These are phyloP conservation scores for Penicillium freii DNA, from an alignment of 2,329 filamentous ascomycete genomes.

Conservation along the genomic window DNA sequence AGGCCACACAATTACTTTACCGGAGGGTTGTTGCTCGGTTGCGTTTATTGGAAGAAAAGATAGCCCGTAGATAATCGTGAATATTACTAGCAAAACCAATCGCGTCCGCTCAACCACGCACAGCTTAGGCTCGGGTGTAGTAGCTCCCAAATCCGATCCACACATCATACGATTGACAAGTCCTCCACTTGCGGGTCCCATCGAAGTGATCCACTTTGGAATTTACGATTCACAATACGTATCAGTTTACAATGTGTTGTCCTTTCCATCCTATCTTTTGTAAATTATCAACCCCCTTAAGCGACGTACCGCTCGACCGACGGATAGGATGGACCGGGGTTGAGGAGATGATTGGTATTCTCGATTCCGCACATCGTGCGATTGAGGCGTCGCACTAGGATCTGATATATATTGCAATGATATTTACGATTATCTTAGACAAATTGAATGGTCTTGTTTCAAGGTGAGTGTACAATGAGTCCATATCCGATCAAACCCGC, in stretches of 20 bases:
- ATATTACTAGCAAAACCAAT: background rate
- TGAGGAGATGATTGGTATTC: background rate
- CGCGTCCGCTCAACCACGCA: background rate
- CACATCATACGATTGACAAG: background rate
- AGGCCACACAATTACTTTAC: background rate
- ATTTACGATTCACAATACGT: background rate
- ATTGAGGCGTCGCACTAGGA: background rate
- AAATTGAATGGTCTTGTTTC: background rate
- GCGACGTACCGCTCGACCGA: background rate
- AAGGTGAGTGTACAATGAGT: background rate
- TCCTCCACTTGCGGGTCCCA: background rate
- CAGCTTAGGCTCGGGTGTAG: background rate
- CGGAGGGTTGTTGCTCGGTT: background rate
- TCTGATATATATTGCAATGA: background rate
- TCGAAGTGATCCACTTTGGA: background rate
- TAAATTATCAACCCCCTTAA: background rate
- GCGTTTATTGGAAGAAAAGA: background rate
- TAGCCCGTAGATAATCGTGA: background rate
- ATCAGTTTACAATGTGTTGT: background rate
- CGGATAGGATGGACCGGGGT: background rate
- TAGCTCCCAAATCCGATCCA: background rate
- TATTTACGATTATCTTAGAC: background rate
- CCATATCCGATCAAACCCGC: background rate
- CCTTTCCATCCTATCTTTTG: background rate
- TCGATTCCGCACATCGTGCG: background rate